Base-by-base conservation (phyloP, 352 stramenopile genomes). In the Globisporangium acanthophoron region DNA sequence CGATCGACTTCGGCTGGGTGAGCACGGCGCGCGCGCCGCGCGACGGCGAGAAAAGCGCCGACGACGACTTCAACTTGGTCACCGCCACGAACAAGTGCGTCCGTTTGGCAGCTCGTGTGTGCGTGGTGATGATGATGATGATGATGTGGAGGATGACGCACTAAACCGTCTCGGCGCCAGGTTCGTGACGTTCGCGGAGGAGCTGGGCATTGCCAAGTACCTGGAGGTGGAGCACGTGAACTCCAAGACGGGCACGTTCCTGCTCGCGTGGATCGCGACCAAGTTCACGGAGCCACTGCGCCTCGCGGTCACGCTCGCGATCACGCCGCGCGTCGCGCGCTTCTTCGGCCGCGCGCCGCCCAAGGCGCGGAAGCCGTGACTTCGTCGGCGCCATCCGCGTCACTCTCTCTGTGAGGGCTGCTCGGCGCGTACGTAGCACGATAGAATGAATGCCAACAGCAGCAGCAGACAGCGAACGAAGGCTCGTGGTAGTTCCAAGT, bases 201-300 rank as follows among this genome's bases (percentile, higher is more conserved):
- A 92, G 47, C 47, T 85, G 45, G 83, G 83, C 27, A 79, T 92
- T 52, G 83, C 80, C 40, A 74, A 91, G 68, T 87, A 94, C 64
- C 66, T 94, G 27, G 82, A 94, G 57, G 57, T 94, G 29, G 74
- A 91, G 68, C 76, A 69, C 39, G 85, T 94, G 61, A 92, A 78
- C 64, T 76, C 81, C 53, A 92, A 90, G 78, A 89, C 78, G 9
- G 81, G 85, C 18, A 78, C 80, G 46, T 92, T 94, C 52, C 56
- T 92, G 48, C 76, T 94, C 47, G 85, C 85, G 31, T 94, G 85
- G 85, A 73, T 92, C 58, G 85, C 80, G 48, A 94, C 85, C 57
- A 94, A 94, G 71, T 94, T 94, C 67, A 92, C 85, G 13, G 85
- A 94, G 70, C 85, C 85, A 1, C 20, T 94, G 63, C 77, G 85